Evolutionary conservation across 2,329 filamentous ascomycete genomes (phyloP).

Genomic region (Apiospora pterosperma): DNA sequence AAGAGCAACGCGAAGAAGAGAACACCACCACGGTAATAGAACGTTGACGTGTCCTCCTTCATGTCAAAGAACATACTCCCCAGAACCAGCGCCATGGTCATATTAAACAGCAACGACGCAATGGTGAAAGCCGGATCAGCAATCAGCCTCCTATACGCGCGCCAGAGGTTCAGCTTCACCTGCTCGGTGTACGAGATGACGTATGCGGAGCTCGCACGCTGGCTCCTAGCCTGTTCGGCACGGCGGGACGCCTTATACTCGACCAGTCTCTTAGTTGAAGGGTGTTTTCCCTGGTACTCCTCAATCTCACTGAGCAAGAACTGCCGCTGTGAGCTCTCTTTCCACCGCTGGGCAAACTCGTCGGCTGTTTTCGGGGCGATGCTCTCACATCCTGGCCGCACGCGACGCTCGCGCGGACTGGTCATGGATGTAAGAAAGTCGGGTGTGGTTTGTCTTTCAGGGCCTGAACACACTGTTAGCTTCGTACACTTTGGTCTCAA

Average conservation of each 20-base stretch:
- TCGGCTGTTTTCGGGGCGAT: constrained; percentile 65
- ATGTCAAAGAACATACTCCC: constrained; percentile 80
- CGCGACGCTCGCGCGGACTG: constrained; percentile 56
- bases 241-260: constrained; percentile 24
- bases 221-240: constrained; percentile 48
- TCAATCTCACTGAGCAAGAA: constrained; percentile 45
- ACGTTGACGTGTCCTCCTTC: constrained; percentile 59
- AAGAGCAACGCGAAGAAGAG: constrained; percentile 86
- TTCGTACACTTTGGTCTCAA: background rate
- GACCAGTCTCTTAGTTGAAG: constrained; percentile 37
- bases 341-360: constrained; percentile 57
- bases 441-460: constrained; percentile 61
- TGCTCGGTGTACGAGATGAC: constrained; percentile 78
- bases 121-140: constrained; percentile 76
- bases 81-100: constrained; percentile 73
- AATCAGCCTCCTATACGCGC: constrained; percentile 72
- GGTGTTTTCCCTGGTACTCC: constrained; percentile 43
- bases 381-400: constrained; percentile 55
- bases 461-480: constrained; percentile 21
- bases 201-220: constrained; percentile 72
- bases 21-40: constrained; percentile 75
- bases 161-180: constrained; percentile 72
- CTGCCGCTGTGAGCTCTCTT: constrained; percentile 40
- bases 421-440: constrained; percentile 71
- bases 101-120: constrained; percentile 67